Evolutionary conservation across 495 filamentous ascomycete genomes (phyloP).

Genomic region (Penicillium goetzii): DNA sequence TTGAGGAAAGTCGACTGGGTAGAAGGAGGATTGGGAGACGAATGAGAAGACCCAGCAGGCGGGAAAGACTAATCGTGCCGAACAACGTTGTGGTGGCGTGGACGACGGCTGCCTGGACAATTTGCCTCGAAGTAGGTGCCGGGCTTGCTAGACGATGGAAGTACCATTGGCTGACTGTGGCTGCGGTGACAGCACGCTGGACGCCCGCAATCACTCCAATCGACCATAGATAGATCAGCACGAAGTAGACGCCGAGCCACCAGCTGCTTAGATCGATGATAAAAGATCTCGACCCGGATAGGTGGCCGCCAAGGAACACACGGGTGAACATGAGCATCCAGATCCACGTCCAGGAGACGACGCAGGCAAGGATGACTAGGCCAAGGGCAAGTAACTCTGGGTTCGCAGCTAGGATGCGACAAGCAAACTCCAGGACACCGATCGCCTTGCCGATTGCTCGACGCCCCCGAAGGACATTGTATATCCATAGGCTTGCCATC

Average conservation of each 20-base stretch:
- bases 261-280: conserved; percentile 84
- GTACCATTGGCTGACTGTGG: conserved; percentile 98
- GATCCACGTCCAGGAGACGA: conserved; percentile 89
- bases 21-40: conserved; percentile 85
- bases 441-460: conserved; percentile 79
- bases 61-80: conserved; percentile 87
- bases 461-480: conserved; percentile 76
- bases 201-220: conserved; percentile 81
- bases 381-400: conserved; percentile 82
- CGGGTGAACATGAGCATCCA: conserved; percentile 98
- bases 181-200: conserved; percentile 88
- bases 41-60: conserved; percentile 75
- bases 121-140: conserved; percentile 69
- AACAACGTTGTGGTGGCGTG: conserved; percentile 88
- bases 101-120: conserved; percentile 78
- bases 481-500: conserved; percentile 77
- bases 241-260: conserved; percentile 88
- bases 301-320: conserved; percentile 85
- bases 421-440: conserved; percentile 87
- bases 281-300: conserved; percentile 64
- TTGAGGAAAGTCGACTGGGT: conserved; percentile 68
- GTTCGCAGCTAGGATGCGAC: conserved; percentile 82
- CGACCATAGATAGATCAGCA: conserved; percentile 94
- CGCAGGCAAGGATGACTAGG: conserved; percentile 70
- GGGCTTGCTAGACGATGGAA: conserved; percentile 89